These are phyloP conservation scores for Pseudocercospora vitis DNA, from an alignment of 2,329 filamentous ascomycete species.

Conservation along the genomic window DNA sequence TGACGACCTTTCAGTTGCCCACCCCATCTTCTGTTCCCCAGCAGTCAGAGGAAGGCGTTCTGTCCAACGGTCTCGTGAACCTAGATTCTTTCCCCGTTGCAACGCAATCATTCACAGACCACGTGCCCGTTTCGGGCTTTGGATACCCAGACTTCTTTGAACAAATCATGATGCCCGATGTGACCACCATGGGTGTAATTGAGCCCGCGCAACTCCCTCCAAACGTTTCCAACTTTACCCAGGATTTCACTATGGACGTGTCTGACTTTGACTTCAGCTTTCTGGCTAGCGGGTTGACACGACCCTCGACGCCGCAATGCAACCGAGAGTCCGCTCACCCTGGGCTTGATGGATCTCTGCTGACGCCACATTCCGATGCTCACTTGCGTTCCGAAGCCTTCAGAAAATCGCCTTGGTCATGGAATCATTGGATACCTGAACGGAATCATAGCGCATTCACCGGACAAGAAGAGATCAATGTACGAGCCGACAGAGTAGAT, in stretches of 20 bases:
- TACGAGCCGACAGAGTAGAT: slow-evolving; percentile 26
- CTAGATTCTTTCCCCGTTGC: slow-evolving; percentile 6
- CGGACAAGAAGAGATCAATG: slow-evolving; percentile 30
- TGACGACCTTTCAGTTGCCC: neutral
- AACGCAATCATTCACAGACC: slow-evolving; percentile 3
- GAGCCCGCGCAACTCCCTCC: slow-evolving; percentile 20
- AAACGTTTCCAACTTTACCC: slow-evolving; percentile 31
- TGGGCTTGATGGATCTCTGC: neutral
- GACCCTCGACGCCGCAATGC: slow-evolving; percentile 22
- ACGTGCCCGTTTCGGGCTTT: slow-evolving; percentile 12
- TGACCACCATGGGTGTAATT: neutral
- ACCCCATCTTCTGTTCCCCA: slow-evolving; percentile 14
- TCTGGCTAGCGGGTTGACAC: slow-evolving; percentile 26
- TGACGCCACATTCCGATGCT: slow-evolving; percentile 18
- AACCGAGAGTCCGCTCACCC: neutral
- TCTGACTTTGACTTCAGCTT: slow-evolving; percentile 32
- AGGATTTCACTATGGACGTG: slow-evolving; percentile 27
- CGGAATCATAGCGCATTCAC: slow-evolving; percentile 25
- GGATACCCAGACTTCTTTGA: slow-evolving; percentile 35
- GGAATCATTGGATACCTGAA: slow-evolving; percentile 32
- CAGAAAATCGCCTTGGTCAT: slow-evolving; percentile 30
- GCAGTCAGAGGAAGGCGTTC: neutral
- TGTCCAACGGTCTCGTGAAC: neutral
- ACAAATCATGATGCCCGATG: slow-evolving; percentile 33
- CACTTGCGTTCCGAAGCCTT: slow-evolving; percentile 28